Evolutionary conservation across 306 rosid genomes (phyloP), one percentile per base, ranked within the genome.

Genomic region (Cicer arietinum): DNA sequence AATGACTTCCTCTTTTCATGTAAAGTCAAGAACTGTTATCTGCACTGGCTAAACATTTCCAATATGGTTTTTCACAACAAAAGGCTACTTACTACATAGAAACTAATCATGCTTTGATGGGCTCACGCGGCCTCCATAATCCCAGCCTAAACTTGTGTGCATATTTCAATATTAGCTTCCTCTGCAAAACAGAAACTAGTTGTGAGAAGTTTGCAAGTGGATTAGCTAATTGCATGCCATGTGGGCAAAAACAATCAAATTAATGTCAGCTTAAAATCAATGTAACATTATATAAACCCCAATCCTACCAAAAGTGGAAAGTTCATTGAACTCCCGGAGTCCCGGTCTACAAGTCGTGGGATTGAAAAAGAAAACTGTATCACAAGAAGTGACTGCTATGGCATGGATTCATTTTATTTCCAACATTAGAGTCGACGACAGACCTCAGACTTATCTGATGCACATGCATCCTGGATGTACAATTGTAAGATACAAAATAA

Each of bases 61-160:
- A 4, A 58, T 62, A 65, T 82, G 57, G 44, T 25, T 60, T 48
- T 60, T 48, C 51, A 22, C 35, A 76, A 66, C 5, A 52, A 45
- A 71, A 30, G 17, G 76, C 74, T 51, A 53, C 84, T 2, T 75
- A 16, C 80, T 74, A 66, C 60, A 6, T 37, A 60, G 35, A 62
- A 46, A 76, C 56, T 63, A 76, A 67, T 86, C 84, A 88, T 11
- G 86, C 53, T 68, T 87, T 90, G 65, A 87, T 8, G 17, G 76
- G 80, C 50, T 76, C 84, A 39, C 80, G 88, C 46, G 97, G 98
- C 82, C 91, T 89, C 97, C 97, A 93, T 7, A 91, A 85, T 83
- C 98, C 97, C 48, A 91, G 84, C 85, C 92, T 80, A 80, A 88
- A 93, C 86, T 93, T 91, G 86, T 93, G 97, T 53, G 88, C 60